Conservation (phyloP, 1,139 yeast genomes). For the Yamadazyma friedrichii region DNA sequence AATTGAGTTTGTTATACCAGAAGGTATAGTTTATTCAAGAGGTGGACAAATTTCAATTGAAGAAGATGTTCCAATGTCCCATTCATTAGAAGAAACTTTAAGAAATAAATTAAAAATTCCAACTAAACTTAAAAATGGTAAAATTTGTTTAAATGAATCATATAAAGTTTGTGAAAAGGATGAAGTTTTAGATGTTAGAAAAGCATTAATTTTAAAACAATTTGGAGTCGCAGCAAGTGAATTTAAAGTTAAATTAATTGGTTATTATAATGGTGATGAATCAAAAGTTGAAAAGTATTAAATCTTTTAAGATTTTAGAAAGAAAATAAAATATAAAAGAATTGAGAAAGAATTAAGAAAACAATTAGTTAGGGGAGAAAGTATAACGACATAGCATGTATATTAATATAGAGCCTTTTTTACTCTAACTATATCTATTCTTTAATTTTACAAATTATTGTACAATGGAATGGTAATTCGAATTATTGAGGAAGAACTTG, state of each 20-base stretch:
- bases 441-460: too few relatives aligned
- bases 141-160: constrained; percentile 72
- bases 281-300: constrained; percentile 24
- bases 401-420: constrained; percentile 6
- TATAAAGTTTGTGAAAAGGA: constrained; percentile 80
- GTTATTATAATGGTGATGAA: constrained; percentile 66
- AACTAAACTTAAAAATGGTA: constrained; percentile 86
- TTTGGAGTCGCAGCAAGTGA: constrained; percentile 95
- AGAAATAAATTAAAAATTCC: constrained; percentile 90
- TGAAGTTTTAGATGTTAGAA: constrained; percentile 80
- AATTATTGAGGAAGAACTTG: constrained; percentile 44
- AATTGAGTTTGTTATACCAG: constrained; percentile 79
- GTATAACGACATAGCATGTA: constrained; percentile 6
- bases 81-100: constrained; percentile 88
- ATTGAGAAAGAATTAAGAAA: neutral
- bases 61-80: constrained; percentile 96
- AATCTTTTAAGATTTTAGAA: neutral
- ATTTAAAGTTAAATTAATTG: constrained; percentile 77
- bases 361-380: too few relatives aligned
- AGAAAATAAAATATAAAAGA: neutral
- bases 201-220: constrained; percentile 87
- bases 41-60: constrained; percentile 90
- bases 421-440: neutral
- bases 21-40: constrained; percentile 87
- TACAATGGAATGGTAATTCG: neutral